Conservation (phyloP, 1,284 basidiomycete genomes). For the Ceratobasidium sp. region DNA sequence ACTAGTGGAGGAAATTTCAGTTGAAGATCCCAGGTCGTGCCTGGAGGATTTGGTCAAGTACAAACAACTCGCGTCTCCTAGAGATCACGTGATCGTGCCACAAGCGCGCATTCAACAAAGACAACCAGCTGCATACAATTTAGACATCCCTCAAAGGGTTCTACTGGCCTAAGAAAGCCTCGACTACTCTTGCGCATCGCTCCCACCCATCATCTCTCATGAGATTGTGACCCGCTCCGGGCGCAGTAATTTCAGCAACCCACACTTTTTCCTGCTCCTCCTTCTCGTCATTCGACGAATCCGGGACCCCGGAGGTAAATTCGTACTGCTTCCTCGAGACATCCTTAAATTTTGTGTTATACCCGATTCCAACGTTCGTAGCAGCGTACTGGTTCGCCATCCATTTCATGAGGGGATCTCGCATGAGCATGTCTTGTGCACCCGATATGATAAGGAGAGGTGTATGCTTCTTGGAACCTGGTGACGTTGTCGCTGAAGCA, state of each 20-base stretch:
- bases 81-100: conserved; percentile 11
- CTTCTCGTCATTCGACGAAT: background rate
- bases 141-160: background rate
- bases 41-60: conserved; percentile 11
- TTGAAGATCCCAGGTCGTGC: background rate
- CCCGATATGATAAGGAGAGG: conserved; percentile 2
- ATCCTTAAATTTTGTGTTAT: background rate
- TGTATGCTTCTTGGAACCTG: background rate
- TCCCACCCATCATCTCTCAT: conserved; percentile 39
- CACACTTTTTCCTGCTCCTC: background rate
- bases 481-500: background rate
- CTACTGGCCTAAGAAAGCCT: background rate
- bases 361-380: conserved; percentile 15
- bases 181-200: conserved; percentile 15
- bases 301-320: background rate
- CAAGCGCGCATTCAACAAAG: background rate
- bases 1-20: background rate
- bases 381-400: conserved; percentile 26
- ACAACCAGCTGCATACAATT: background rate
- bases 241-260: conserved; percentile 27
- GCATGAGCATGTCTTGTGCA: conserved; percentile 23
- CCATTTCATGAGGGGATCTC: conserved; percentile 25
- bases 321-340: conserved; percentile 10
- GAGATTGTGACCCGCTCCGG: conserved; percentile 32
- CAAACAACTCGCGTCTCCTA: conserved; percentile 24